Conservation (phyloP, 2,329 filamentous ascomycete species). For the Plenodomus lindquistii region DNA sequence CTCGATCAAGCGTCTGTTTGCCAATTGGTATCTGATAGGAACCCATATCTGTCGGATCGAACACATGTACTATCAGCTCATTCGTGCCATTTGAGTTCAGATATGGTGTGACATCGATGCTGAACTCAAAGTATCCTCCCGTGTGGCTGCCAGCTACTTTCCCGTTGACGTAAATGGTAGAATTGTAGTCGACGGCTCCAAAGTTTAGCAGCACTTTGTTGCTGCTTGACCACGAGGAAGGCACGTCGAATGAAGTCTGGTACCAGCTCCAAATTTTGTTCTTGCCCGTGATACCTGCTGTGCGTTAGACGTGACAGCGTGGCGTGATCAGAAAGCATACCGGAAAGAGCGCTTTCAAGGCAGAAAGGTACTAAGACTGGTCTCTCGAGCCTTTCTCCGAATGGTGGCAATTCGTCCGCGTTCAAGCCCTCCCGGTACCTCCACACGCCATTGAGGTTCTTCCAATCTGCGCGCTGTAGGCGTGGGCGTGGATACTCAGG, state of each 20-base stretch:
- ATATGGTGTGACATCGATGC: slow-evolving; percentile 59
- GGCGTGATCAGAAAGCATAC: slow-evolving; percentile 27
- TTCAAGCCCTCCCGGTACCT: slow-evolving; percentile 53
- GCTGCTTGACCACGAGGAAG: slow-evolving; percentile 50
- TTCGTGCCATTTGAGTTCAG: slow-evolving; percentile 53
- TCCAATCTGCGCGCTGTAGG: slow-evolving; percentile 58
- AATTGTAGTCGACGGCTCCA: slow-evolving; percentile 62
- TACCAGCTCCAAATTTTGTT: slow-evolving; percentile 52
- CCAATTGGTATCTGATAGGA: slow-evolving; percentile 65
- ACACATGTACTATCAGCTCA: slow-evolving; percentile 62
- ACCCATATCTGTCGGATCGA: slow-evolving; percentile 66
- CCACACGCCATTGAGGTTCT: slow-evolving; percentile 64
- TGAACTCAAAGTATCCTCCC: slow-evolving; percentile 67
- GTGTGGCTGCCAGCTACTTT: slow-evolving; percentile 56
- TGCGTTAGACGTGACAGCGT: slow-evolving; percentile 46
- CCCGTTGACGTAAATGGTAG: slow-evolving; percentile 63
- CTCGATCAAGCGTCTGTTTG: slow-evolving; percentile 62
- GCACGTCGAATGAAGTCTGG: slow-evolving; percentile 56
- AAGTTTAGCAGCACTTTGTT: slow-evolving; percentile 58
- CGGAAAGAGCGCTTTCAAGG: slow-evolving; percentile 58
- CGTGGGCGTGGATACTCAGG: slow-evolving; percentile 63
- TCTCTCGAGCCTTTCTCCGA: slow-evolving; percentile 47
- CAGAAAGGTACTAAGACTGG: slow-evolving; percentile 59
- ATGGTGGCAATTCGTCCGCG: slow-evolving; percentile 49
- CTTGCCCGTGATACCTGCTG: slow-evolving; percentile 48